Evolutionary conservation across 108 stramenopile species (phyloP), one percentile per base, ranked within the genome.

Genomic region (Pseudonitzschia multiseries): DNA sequence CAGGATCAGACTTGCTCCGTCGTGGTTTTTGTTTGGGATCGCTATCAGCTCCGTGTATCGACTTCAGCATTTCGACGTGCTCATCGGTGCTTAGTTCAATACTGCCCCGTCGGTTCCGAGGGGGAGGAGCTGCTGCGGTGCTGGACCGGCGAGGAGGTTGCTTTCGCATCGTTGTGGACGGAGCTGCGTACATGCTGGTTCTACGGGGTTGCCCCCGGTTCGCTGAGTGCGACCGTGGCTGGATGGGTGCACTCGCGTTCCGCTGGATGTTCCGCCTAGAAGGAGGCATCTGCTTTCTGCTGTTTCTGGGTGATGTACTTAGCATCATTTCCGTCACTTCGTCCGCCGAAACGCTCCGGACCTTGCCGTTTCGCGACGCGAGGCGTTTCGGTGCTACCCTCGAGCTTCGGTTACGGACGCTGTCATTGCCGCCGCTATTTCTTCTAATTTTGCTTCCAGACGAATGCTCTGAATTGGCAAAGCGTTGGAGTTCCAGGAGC

Each of bases 51-150:
- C 14, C 4, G 8, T 48, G 9, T 21, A 62, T 15, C 6, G 5
- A 13, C n/a, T 62, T 4, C 32, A 62, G 36, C 61, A 62, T 40
- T 62, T 62, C 61, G 18, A 62, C 61, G 20, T 62, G 61, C 14
- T 62, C 32, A n/a, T 31, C 21, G 26, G 61, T 3, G 1, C 27
- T 17, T 33, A 62, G 17, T 14, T 0, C 0, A 0, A 26, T 27
- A 17, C 59, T 61, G 12, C 27, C 26, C 29, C 18, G 26, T 33
- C 59, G 59, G 12, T 33, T 6, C 13, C 13, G 18, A 18, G 52
- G 52, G 5, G n/a, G 42, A 42, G 42, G 42, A 42, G 10, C 10
- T 42, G 42, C 10, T 42, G 42, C 42, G 42, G 10, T n/a, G 4
- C 36, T 36, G 4, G 36, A 36, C 36, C 46, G 4, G 18, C 18